Evolutionary conservation across 2,329 filamentous ascomycete genomes (phyloP), one percentile per base, ranked within the genome.

Genomic region (Colletotrichum endophyticum): DNA sequence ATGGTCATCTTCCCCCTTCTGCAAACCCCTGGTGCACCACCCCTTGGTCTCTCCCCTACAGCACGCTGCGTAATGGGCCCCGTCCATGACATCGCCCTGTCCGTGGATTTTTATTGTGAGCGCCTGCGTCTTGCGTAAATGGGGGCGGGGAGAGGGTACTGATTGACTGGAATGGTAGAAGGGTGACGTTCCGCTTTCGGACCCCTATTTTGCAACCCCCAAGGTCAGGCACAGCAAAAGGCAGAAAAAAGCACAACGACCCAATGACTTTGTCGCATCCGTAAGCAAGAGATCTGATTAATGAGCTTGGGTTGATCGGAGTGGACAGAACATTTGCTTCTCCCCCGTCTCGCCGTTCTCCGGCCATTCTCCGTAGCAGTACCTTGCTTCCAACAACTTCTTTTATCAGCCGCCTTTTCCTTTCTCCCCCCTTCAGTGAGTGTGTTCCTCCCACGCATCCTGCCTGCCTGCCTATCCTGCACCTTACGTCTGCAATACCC

Each of bases 111-210:
- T 64, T 39, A 64, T 64, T 64, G 34, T 44, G 34, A 64, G 63
- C 27, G 27, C 44, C 63, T 53, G 11, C 44, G 34, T 39, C 36
- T 62, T 30, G 67, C 68, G 66, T 44, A 59, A 44, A 69, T 69
- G 66, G 66, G 66, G 57, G 68, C 57, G 57, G 68, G 68, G 57
- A 28, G 53, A 25, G 69, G 39, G 39, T 49, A n/a, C 39, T 49
- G 39, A n/a, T 44, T 44, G 39, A 44, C 39, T 39, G 36, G 36
- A 19, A 39, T 39, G 36, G 36, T 39, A 0, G 36, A 39, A 39
- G 25, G 27, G 57, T 49, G n/a, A 53, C 44, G 44, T 53, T 71
- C 73, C 73, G 73, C 64, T 76, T 76, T 76, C 73, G 73, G 73
- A 76, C 64, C 73, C 72, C 73, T 72, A 70, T 62, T 34, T 32